Evolutionary conservation across 73 alveolate genomes (phyloP).

Genomic region (Effrenium voratum): DNA sequence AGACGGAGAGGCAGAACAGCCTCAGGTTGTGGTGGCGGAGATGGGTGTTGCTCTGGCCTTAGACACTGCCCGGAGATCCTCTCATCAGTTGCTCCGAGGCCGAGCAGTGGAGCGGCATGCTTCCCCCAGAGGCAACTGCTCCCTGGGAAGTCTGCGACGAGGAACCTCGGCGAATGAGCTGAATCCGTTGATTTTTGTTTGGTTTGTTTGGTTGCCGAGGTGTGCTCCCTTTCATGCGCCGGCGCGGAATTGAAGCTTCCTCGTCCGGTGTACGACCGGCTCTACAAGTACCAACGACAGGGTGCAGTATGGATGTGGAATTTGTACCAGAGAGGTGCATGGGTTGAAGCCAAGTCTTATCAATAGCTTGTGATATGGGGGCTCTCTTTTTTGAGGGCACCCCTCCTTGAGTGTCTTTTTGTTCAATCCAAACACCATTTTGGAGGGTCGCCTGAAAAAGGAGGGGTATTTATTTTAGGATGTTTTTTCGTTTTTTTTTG

Average conservation of each 20-base stretch:
- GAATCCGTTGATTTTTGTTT: background rate
- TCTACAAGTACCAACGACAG: constrained; percentile 84
- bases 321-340: constrained; percentile 47
- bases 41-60: background rate
- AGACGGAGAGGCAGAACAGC: no score
- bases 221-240: constrained; percentile 50
- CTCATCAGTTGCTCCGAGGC: background rate
- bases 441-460: no score
- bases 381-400: no score
- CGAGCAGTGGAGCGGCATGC: constrained; percentile 90
- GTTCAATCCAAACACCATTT: no score
- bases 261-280: constrained; percentile 74
- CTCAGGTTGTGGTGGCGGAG: no score
- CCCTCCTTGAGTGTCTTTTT: no score
- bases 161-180: background rate
- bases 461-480: no score
- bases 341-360: no score
- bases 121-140: constrained; percentile 74
- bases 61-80: background rate
- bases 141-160: constrained; percentile 69
- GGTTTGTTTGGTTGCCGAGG: background rate
- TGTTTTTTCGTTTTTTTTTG: no score
- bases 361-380: no score
- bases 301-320: constrained; percentile 92
- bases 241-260: constrained; percentile 87